Percentiles rank a stretch among this genome's conserved stretches.
Conservation (phyloP, 225 moss, liverwort and hornwort species). For the Sphagnum contortum region DNA sequence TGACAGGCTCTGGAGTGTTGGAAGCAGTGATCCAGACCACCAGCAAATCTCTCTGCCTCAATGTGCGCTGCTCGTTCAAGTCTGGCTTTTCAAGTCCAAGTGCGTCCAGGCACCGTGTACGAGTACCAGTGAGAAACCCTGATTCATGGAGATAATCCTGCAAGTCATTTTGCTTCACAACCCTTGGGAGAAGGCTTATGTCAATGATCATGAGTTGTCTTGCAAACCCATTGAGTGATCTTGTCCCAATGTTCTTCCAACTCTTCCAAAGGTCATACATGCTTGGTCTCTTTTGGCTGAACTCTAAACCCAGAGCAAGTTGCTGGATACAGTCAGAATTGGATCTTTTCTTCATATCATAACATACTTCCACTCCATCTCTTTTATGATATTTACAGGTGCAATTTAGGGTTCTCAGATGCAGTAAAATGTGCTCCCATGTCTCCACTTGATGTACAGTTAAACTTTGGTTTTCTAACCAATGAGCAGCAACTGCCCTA, state of each 20-base stretch:
- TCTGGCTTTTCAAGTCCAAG: conserved; percentile 47
- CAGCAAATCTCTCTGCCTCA: conserved; percentile 25
- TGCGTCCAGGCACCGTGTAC: conserved; percentile 19
- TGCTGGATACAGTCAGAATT: conserved; percentile 12
- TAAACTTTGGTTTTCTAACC: conserved; percentile 60
- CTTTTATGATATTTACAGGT: conserved; percentile 11
- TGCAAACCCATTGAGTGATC: conserved; percentile 31
- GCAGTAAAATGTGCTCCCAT: conserved; percentile 56
- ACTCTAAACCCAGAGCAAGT: conserved; percentile 11
- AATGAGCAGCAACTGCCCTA: conserved; percentile 52
- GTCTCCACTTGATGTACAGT: conserved; percentile 42
- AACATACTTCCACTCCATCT: too few species aligned
- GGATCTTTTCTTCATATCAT: conserved; percentile 16
- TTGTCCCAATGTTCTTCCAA: conserved; percentile 40
- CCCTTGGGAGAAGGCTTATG: conserved; percentile 39
- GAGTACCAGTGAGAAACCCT: conserved; percentile 29
- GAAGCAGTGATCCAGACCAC: conserved; percentile 70
- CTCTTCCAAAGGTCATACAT: conserved; percentile 49
- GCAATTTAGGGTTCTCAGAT: conserved; percentile 43
- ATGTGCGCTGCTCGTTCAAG: conserved; percentile 23
- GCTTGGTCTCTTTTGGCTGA: conserved; percentile 25
- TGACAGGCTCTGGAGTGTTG: conserved; percentile 58
- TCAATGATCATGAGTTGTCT: conserved; percentile 40
- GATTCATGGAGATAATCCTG: conserved; percentile 39
- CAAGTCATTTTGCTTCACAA: conserved; percentile 24